A percentile compares a stretch with the other conserved stretches of the same genome.
Evolutionary conservation across 2,329 filamentous ascomycete genomes (phyloP).

Genomic region (Truncatella angustata): DNA sequence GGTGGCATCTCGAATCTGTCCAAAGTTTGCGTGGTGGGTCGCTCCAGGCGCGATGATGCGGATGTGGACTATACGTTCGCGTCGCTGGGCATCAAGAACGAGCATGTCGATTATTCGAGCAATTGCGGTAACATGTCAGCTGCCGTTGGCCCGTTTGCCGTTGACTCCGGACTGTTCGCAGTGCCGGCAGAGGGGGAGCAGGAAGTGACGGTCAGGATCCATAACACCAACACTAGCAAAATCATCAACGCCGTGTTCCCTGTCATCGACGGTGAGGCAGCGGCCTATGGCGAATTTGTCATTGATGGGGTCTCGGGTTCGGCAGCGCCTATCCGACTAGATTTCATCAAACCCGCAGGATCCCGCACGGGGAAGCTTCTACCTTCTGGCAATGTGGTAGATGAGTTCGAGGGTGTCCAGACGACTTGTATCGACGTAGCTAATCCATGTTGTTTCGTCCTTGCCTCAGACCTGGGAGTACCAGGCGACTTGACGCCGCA

Average conservation of each 20-base stretch:
- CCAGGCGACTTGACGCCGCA: slow-evolving; percentile 51
- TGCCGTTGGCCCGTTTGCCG: slow-evolving; percentile 56
- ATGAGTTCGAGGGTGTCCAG: slow-evolving; percentile 46
- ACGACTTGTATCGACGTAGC: slow-evolving; percentile 62
- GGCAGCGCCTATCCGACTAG: slow-evolving; percentile 55
- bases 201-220: slow-evolving; percentile 58
- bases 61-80: slow-evolving; percentile 36
- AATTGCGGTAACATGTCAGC: slow-evolving; percentile 62
- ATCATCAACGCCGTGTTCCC: slow-evolving; percentile 58
- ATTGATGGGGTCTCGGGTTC: slow-evolving; percentile 65
- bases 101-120: slow-evolving; percentile 52
- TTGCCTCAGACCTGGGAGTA: slow-evolving; percentile 50
- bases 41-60: slow-evolving; percentile 35
- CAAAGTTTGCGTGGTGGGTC: slow-evolving; percentile 67
- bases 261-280: slow-evolving; percentile 45
- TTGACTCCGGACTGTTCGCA: slow-evolving; percentile 52
- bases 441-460: slow-evolving; percentile 63
- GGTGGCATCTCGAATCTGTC: slow-evolving; percentile 35
- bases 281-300: slow-evolving; percentile 50
- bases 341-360: slow-evolving; percentile 61
- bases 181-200: no score
- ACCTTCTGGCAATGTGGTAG: slow-evolving; percentile 55
- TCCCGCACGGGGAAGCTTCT: slow-evolving; percentile 61
- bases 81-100: slow-evolving; percentile 52
- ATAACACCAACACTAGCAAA: slow-evolving; percentile 72